A percentile compares a stretch with the other conserved stretches of the same genome.
These are phyloP conservation scores for Vitis hybrid DNA, from an alignment of 177 flowering plant genomes.

Conservation along the genomic window DNA sequence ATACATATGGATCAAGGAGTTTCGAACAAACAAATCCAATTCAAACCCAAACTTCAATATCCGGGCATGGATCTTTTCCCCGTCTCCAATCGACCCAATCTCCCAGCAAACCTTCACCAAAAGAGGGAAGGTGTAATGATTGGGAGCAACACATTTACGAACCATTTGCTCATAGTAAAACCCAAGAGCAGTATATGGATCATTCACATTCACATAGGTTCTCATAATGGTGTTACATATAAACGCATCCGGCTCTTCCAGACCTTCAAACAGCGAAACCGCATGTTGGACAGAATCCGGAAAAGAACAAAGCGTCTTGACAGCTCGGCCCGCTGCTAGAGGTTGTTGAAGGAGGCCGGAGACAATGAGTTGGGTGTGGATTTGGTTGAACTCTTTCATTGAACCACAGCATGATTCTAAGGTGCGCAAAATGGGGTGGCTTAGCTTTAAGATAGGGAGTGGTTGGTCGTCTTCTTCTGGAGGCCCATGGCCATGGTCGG, in stretches of 20 bases:
- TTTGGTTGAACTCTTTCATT: slow-evolving; percentile 41
- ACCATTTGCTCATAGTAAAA: slow-evolving; percentile 50
- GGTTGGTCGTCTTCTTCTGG: slow-evolving; percentile 6
- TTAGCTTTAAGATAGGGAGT: slow-evolving; percentile 19
- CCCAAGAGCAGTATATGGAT: slow-evolving; percentile 36
- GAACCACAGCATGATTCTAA: slow-evolving; percentile 36
- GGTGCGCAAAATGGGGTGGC: slow-evolving; percentile 43
- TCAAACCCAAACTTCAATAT: slow-evolving; percentile 53
- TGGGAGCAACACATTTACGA: slow-evolving; percentile 31
- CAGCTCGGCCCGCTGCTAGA: slow-evolving; percentile 37
- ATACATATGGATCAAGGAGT: slow-evolving; percentile 65
- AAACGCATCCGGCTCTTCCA: slow-evolving; percentile 62
- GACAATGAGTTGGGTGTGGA: slow-evolving; percentile 57
- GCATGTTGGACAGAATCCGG: slow-evolving; percentile 32
- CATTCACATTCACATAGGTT: slow-evolving; percentile 33
- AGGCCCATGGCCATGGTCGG: neutral
- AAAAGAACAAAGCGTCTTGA: slow-evolving; percentile 55
- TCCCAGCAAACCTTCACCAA: slow-evolving; percentile 48
- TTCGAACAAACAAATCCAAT: slow-evolving; percentile 52
- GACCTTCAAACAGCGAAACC: slow-evolving; percentile 28
- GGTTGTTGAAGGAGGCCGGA: slow-evolving; percentile 55
- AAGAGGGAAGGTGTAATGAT: slow-evolving; percentile 66
- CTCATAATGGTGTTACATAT: slow-evolving; percentile 59
- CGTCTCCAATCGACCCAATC: slow-evolving; percentile 26
- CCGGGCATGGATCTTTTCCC: slow-evolving; percentile 45